A percentile compares a stretch with the other conserved stretches of the same genome.
Evolutionary conservation across 306 rosid species (phyloP).

Genomic region (Casuarina cunninghamiana): DNA sequence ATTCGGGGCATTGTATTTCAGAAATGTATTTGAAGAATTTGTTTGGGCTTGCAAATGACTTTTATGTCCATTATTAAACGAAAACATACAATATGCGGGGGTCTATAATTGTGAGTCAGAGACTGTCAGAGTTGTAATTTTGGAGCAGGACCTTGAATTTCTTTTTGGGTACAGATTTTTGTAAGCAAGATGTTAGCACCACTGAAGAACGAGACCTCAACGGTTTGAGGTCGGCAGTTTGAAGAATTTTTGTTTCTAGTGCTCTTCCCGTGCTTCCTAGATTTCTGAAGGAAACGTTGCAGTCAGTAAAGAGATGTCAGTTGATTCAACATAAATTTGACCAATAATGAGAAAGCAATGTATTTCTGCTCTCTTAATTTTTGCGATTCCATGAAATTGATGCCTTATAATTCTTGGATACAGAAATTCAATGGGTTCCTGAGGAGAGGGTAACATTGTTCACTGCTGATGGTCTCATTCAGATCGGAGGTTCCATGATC

Average conservation of each 20-base stretch:
- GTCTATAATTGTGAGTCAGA: no score
- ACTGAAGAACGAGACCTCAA: no score
- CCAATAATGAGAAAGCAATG: neutral
- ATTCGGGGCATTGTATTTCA: no score
- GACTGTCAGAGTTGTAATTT: no score
- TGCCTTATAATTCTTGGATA: constrained; percentile 21
- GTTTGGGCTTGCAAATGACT: no score
- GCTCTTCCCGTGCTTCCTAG: neutral
- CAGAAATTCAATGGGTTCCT: constrained; percentile 88
- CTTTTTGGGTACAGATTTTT: no score
- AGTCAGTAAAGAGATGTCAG: neutral
- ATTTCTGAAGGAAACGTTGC: neutral
- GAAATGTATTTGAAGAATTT: no score
- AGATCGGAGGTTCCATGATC: constrained; percentile 87
- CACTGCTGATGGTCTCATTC: constrained; percentile 89
- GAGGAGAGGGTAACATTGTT: constrained; percentile 81
- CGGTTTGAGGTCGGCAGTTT: neutral
- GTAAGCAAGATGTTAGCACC: no score
- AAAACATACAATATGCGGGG: no score
- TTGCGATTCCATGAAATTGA: neutral
- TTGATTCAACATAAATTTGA: neutral
- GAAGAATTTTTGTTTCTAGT: neutral
- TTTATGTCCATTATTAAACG: no score
- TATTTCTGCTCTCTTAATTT: neutral
- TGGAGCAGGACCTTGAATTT: no score